phyloP scores from a whole-genome alignment of 192 early-diverging fungal species.

The Tieghemiomyces parasiticus region DNA sequence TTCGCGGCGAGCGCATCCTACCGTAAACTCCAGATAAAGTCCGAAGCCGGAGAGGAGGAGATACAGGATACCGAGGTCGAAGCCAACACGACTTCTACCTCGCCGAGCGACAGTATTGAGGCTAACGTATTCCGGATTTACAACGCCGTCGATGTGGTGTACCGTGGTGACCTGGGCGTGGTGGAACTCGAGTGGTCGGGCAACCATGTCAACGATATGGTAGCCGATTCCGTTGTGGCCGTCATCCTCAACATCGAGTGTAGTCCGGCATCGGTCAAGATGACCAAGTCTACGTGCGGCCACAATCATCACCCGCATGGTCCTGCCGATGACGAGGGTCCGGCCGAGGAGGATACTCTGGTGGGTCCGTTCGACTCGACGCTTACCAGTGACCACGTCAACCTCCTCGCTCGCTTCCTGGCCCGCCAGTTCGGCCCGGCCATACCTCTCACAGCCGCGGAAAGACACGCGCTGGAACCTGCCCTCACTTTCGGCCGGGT shows the following conservation, averaged over 20 bases:
- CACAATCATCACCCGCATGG: background rate
- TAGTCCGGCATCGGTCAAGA: slow-evolving; percentile 78
- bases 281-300: slow-evolving; percentile 8
- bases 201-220: slow-evolving; percentile 84
- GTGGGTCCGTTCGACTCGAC: background rate
- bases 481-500: no score
- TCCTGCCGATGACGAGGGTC: background rate
- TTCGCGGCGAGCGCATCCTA: background rate
- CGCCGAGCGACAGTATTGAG: background rate
- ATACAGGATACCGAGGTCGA: background rate
- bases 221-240: slow-evolving; percentile 85
- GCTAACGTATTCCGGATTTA: slow-evolving; percentile 33
- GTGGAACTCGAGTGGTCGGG: slow-evolving; percentile 84
- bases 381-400: background rate
- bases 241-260: slow-evolving; percentile 72
- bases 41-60: background rate
- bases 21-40: no score
- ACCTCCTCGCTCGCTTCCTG: background rate
- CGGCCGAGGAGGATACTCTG: background rate
- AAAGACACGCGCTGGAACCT: no score
- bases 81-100: background rate
- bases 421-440: background rate
- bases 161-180: slow-evolving; percentile 32
- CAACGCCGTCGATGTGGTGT: slow-evolving; percentile 54
- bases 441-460: background rate